Conservation (phyloP, 768 basidiomycete species). For the Erythrobasidium yunnanense region DNA sequence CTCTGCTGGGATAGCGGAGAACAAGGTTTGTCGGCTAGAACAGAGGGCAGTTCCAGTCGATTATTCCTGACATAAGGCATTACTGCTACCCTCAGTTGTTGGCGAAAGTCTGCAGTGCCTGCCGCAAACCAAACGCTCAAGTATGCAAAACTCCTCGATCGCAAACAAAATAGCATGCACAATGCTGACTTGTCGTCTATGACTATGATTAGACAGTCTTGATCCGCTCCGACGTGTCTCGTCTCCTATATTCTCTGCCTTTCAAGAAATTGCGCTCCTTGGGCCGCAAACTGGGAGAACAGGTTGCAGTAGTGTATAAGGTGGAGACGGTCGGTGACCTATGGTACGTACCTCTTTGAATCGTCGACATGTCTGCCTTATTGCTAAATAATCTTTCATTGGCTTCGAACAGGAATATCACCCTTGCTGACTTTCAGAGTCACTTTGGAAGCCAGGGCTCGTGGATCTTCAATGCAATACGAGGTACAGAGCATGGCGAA, state of each 20-base stretch:
- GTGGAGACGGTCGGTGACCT: constrained; percentile 81
- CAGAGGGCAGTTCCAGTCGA: background rate
- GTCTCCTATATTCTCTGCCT: constrained; percentile 65
- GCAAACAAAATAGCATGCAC: constrained; percentile 39
- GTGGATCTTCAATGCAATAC: constrained; percentile 83
- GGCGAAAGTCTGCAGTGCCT: constrained; percentile 85
- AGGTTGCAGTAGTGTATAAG: constrained; percentile 73
- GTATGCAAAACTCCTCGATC: constrained; percentile 43
- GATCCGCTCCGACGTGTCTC: constrained; percentile 66
- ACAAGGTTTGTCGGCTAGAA: constrained; percentile 45
- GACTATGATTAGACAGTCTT: constrained; percentile 59
- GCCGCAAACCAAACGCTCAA: constrained; percentile 79
- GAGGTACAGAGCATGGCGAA: constrained; percentile 77
- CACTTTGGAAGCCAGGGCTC: constrained; percentile 47
- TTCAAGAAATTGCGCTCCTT: constrained; percentile 90
- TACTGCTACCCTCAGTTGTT: constrained; percentile 46
- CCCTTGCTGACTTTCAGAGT: constrained; percentile 43
- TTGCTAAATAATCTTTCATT: background rate
- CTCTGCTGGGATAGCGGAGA: constrained; percentile 31
- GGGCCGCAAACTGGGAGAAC: constrained; percentile 83
- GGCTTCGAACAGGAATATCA: constrained; percentile 35
- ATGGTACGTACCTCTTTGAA: constrained; percentile 54
- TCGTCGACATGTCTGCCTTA: background rate
- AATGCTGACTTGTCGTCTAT: background rate
- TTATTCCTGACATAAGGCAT: background rate